phyloP scores from a whole-genome alignment of 106 monocot species.

The Dendrobium catenatum region DNA sequence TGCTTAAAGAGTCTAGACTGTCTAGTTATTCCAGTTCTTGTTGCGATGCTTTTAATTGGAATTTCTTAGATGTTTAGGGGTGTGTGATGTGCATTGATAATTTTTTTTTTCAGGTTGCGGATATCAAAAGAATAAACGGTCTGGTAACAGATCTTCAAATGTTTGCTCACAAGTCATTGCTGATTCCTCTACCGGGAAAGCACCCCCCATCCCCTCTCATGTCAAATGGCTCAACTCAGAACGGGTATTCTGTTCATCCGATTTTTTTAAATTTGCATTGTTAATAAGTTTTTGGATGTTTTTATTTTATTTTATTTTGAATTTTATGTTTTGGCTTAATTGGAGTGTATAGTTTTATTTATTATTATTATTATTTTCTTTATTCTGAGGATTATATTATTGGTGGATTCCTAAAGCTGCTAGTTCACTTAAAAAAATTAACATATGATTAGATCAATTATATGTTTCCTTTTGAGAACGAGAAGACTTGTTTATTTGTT shows the following conservation, averaged over 20 bases:
- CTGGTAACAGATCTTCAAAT: constrained; percentile 84
- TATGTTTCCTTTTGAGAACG: too few species aligned
- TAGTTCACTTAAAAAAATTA: too few species aligned
- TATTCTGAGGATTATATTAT: too few species aligned
- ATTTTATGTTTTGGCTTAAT: neutral
- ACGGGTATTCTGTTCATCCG: constrained; percentile 6
- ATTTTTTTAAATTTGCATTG: neutral
- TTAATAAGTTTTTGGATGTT: neutral
- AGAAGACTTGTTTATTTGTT: too few species aligned
- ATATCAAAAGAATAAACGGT: constrained; percentile 82
- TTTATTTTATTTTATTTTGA: neutral
- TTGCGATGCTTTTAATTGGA: neutral
- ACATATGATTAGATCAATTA: too few species aligned
- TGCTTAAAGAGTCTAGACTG: neutral
- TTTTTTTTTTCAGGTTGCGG: constrained; percentile 45
- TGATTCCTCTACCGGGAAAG: constrained; percentile 79
- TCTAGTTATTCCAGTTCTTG: neutral
- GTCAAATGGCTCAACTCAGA: constrained; percentile 29
- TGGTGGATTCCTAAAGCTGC: too few species aligned
- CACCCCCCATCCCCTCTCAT: constrained; percentile 60
- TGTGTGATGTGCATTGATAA: neutral
- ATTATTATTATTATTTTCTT: too few species aligned
- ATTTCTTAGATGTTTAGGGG: neutral
- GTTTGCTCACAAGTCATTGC: constrained; percentile 82
- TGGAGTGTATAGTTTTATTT: neutral